phyloP scores from a whole-genome alignment of 306 rosid genomes.

The Myrica gale region DNA sequence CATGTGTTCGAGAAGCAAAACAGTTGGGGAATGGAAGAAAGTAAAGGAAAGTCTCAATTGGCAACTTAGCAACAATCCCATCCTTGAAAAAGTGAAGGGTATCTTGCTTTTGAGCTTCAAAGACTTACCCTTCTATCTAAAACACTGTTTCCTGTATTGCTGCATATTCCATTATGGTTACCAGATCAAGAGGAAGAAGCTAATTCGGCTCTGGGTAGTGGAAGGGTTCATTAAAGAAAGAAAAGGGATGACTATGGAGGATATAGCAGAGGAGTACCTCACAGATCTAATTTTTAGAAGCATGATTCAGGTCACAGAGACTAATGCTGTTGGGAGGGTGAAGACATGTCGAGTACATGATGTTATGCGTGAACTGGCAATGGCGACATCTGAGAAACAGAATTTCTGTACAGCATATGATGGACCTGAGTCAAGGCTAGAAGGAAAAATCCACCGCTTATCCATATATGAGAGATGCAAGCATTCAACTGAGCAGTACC shows the following conservation, averaged over 20 bases:
- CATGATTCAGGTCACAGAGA: slow-evolving; percentile 8
- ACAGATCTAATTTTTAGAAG: background rate
- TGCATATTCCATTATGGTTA: background rate
- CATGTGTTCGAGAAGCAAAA: background rate
- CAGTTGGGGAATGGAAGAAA: slow-evolving; percentile 1
- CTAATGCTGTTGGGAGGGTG: background rate
- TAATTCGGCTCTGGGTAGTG: slow-evolving; percentile 1
- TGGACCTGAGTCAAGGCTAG: slow-evolving; percentile 1
- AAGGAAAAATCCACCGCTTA: background rate
- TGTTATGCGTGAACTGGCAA: slow-evolving; percentile 1
- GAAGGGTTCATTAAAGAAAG: slow-evolving; percentile 9
- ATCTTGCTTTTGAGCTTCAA: background rate
- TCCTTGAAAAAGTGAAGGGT: background rate
- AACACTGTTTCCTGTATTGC: slow-evolving; percentile 8
- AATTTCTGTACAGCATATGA: slow-evolving; percentile 1
- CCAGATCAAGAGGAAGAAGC: slow-evolving; percentile 9
- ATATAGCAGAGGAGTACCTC: slow-evolving; percentile 1
- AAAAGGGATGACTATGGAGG: slow-evolving; percentile 4
- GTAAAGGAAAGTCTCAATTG: slow-evolving; percentile 8
- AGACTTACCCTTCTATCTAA: slow-evolving; percentile 3
- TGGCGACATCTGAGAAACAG: background rate
- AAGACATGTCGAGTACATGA: slow-evolving; percentile 2
- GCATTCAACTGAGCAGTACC: background rate
- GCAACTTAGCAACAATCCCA: slow-evolving; percentile 7
- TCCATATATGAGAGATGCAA: background rate